These are phyloP conservation scores for Phytopythium cucurbitacearum DNA, from an alignment of 352 stramenopile genomes.

Conservation along the genomic window DNA sequence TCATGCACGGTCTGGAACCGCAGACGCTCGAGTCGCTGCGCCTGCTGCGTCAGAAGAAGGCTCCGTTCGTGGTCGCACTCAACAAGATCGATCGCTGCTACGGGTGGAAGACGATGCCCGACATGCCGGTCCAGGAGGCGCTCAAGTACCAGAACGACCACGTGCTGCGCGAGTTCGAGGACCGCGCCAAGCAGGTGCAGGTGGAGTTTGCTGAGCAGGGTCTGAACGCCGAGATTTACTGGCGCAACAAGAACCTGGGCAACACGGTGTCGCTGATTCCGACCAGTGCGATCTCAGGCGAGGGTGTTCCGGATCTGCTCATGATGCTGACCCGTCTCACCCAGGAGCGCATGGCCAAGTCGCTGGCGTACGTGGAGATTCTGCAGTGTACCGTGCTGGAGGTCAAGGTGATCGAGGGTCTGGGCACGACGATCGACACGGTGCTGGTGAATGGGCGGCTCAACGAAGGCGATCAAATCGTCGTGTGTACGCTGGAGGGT, in stretches of 20 bases:
- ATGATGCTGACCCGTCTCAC: slow-evolving; percentile 96
- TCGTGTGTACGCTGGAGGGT: slow-evolving; percentile 98
- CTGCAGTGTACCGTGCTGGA: slow-evolving; percentile 98
- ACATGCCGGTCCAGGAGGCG: slow-evolving; percentile 93
- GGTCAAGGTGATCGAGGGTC: slow-evolving; percentile 99
- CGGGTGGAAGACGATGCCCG: slow-evolving; percentile 95
- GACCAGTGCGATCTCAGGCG: slow-evolving; percentile 97
- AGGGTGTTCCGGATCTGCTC: slow-evolving; percentile 98
- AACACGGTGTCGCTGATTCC: slow-evolving; percentile 97
- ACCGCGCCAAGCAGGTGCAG: slow-evolving; percentile 91
- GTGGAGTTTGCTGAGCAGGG: slow-evolving; percentile 96
- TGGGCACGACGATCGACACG: slow-evolving; percentile 99
- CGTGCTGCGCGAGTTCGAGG: slow-evolving; percentile 96
- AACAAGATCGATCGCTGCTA: slow-evolving; percentile 99
- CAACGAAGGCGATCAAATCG: slow-evolving; percentile 94
- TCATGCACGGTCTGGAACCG: slow-evolving; percentile 99
- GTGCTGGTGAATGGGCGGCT: slow-evolving; percentile 97
- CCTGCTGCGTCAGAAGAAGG: slow-evolving; percentile 93
- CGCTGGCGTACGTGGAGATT: slow-evolving; percentile 85
- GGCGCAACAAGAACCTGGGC: slow-evolving; percentile 96
- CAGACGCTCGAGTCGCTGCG: slow-evolving; percentile 99
- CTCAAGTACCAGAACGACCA: slow-evolving; percentile 90
- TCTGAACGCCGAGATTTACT: slow-evolving; percentile 99
- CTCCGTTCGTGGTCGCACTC: slow-evolving; percentile 98
- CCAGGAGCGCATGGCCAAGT: slow-evolving; percentile 92